Conservation (phyloP, 2,329 filamentous ascomycete genomes). For the Diaporthe ilicicola region DNA sequence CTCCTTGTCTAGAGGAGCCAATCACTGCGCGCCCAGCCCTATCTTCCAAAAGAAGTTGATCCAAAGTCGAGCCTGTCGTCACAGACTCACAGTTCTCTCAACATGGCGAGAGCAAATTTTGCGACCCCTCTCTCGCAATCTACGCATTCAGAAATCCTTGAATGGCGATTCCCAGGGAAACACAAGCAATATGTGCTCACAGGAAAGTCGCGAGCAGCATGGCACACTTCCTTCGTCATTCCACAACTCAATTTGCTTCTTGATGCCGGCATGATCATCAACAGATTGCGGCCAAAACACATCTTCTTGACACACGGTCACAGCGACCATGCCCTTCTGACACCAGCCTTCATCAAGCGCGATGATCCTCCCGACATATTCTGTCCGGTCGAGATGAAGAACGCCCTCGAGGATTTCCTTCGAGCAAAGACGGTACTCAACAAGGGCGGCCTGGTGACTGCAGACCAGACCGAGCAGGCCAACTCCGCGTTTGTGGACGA, state of each 20-base stretch:
- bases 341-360: constrained; percentile 53
- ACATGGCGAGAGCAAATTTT: constrained; percentile 41
- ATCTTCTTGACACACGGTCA: constrained; percentile 61
- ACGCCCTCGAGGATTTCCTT: constrained; percentile 50
- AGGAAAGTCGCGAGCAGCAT: constrained; percentile 57
- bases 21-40: not conserved
- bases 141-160: constrained; percentile 52
- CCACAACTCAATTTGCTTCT: constrained; percentile 59
- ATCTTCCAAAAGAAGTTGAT: not conserved
- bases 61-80: not conserved
- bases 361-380: constrained; percentile 56
- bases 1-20: not conserved
- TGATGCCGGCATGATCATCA: constrained; percentile 57
- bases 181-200: constrained; percentile 52
- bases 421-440: constrained; percentile 52
- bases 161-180: constrained; percentile 55
- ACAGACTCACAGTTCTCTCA: not conserved
- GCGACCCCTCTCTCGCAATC: constrained; percentile 55
- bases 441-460: constrained; percentile 46
- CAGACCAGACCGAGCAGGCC: constrained; percentile 38
- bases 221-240: constrained; percentile 61
- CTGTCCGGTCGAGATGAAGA: constrained; percentile 51
- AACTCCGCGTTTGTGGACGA: constrained; percentile 33
- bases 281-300: constrained; percentile 55
- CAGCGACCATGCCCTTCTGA: constrained; percentile 54